These are phyloP conservation scores for Acidomyces sp. DNA, from an alignment of 495 filamentous ascomycete species.

Conservation along the genomic window DNA sequence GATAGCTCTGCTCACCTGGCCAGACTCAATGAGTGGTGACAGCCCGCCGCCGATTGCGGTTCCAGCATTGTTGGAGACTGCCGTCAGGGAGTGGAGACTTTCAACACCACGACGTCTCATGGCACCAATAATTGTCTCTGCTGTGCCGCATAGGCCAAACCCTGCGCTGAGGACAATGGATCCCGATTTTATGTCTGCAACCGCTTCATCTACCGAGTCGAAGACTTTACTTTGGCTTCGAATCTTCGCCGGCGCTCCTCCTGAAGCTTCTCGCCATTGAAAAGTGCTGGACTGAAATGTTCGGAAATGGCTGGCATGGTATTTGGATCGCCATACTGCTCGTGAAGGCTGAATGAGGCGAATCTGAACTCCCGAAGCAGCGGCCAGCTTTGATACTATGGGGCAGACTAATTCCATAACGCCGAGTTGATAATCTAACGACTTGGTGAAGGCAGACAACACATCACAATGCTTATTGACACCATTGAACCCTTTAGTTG, in stretches of 20 bases:
- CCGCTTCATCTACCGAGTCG: conserved; percentile 44
- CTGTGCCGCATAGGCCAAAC: conserved; percentile 48
- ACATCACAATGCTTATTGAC: too few relatives aligned
- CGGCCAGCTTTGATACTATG: conserved; percentile 5
- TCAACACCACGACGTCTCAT: conserved; percentile 22
- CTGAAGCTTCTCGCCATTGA: conserved; percentile 5
- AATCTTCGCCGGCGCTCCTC: conserved; percentile 22
- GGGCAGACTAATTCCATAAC: conserved; percentile 11
- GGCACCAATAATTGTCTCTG: conserved; percentile 27
- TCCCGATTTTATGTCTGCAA: conserved; percentile 45
- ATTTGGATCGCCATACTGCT: conserved; percentile 8
- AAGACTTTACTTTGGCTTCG: conserved; percentile 41
- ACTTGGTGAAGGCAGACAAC: too few relatives aligned
- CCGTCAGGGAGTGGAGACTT: conserved; percentile 36
- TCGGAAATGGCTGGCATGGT: conserved; percentile 2
- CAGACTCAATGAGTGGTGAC: conserved; percentile 38
- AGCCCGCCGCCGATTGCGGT: conserved; percentile 41
- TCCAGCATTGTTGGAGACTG: conserved; percentile 55
- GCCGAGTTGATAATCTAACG: background rate
- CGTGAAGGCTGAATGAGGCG: conserved; percentile 1
- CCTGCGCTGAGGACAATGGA: conserved; percentile 46
- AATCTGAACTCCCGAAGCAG: conserved; percentile 5
- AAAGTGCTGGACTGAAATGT: conserved; percentile 5
- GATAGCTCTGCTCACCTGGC: conserved; percentile 47
- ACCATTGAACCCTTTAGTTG: too few relatives aligned